phyloP scores from a whole-genome alignment of 305 asterid genomes.

The Ilex paraguariensis region DNA sequence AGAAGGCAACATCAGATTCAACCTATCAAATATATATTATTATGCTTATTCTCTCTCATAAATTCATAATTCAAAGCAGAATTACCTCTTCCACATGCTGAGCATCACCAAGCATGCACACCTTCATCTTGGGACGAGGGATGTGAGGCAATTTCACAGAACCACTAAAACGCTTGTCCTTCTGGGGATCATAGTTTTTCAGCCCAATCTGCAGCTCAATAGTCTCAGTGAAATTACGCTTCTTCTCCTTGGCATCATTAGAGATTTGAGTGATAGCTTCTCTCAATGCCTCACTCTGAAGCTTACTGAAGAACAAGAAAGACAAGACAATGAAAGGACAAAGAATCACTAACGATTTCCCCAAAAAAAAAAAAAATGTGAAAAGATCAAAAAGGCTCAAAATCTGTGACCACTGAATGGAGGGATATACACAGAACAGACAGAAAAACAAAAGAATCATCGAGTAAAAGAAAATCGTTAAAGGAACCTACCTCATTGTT shows the following conservation, averaged over 20 bases:
- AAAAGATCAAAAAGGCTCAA: too few species aligned
- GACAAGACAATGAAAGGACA: not conserved
- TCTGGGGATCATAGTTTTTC: slow-evolving; percentile 66
- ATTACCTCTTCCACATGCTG: slow-evolving; percentile 70
- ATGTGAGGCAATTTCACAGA: slow-evolving; percentile 66
- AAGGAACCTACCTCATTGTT: too few species aligned
- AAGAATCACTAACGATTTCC: too few species aligned
- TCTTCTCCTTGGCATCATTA: slow-evolving; percentile 40
- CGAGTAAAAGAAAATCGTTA: too few species aligned
- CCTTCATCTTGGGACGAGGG: slow-evolving; percentile 61
- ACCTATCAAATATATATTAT: too few species aligned
- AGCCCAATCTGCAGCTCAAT: slow-evolving; percentile 71
- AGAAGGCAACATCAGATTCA: too few species aligned
- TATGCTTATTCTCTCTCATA: too few species aligned
- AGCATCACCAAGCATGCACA: slow-evolving; percentile 81
- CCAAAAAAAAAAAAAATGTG: too few species aligned
- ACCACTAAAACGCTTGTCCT: slow-evolving; percentile 72
- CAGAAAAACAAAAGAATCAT: too few species aligned
- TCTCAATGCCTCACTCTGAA: slow-evolving; percentile 49
- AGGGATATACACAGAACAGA: too few species aligned
- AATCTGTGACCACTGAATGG: too few species aligned
- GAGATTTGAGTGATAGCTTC: slow-evolving; percentile 45
- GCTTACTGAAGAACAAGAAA: slow-evolving; percentile 37
- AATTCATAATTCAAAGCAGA: not conserved
- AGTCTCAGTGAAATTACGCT: slow-evolving; percentile 57